Conservation (phyloP, 2,329 filamentous ascomycete genomes). For the Verticillium nonalfalfae region DNA sequence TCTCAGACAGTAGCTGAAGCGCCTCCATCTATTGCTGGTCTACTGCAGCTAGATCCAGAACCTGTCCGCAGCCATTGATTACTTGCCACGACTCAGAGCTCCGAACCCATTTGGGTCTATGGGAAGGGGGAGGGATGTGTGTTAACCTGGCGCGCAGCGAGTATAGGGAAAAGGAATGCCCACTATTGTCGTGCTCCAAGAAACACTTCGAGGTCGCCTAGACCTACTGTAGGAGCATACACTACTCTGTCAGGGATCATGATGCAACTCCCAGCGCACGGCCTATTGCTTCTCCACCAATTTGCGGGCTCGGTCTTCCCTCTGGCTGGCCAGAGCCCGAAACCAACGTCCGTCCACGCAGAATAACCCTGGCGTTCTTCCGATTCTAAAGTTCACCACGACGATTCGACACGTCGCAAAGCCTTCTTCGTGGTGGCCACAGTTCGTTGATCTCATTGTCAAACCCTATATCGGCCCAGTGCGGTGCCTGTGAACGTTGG, state of each 20-base stretch:
- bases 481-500: too few species aligned
- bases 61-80: not conserved
- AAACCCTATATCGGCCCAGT: not conserved
- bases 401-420: not conserved
- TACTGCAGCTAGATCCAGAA: not conserved
- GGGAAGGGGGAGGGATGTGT: not conserved
- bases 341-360: not conserved
- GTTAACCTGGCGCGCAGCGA: not conserved
- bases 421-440: not conserved
- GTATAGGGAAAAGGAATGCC: not conserved
- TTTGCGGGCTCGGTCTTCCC: not conserved
- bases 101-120: not conserved
- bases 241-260: not conserved
- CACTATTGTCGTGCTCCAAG: not conserved
- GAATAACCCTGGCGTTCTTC: not conserved
- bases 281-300: not conserved
- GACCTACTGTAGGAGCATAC: not conserved
- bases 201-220: not conserved
- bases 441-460: not conserved
- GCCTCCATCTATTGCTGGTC: not conserved
- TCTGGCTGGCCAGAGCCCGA: not conserved
- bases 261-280: not conserved
- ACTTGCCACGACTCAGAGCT: not conserved
- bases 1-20: not conserved
- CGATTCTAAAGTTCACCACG: not conserved